Percentiles rank a stretch among this genome's conserved stretches.
phyloP scores from a whole-genome alignment of 2,329 filamentous ascomycete genomes.

The Paraconiothyrium sp. region DNA sequence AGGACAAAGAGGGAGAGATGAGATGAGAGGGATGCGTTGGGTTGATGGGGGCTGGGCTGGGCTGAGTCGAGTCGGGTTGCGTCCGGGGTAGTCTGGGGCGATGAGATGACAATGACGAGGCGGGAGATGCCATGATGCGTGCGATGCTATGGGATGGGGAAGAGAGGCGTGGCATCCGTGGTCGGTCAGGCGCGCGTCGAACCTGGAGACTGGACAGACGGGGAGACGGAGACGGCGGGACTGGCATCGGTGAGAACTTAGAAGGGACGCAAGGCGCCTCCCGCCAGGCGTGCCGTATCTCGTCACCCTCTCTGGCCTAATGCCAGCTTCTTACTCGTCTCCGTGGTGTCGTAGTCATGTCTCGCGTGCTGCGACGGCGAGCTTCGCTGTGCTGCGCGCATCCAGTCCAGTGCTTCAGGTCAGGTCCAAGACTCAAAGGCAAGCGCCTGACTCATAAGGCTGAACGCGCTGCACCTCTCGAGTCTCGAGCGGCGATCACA shows the following conservation, averaged over 20 bases:
- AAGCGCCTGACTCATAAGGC: conserved; percentile 42
- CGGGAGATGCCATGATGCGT: background rate
- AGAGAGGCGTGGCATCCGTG: conserved; percentile 28
- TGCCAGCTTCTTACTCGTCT: background rate
- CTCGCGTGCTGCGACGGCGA: conserved; percentile 15
- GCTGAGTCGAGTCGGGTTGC: background rate
- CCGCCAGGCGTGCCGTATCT: conserved; percentile 7
- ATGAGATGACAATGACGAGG: conserved; percentile 2
- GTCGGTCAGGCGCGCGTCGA: conserved; percentile 14
- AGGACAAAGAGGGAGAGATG: conserved; percentile 3
- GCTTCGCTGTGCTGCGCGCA: too few relatives aligned
- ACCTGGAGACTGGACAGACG: conserved; percentile 12
- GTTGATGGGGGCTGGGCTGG: background rate
- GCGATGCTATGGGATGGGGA: conserved; percentile 12
- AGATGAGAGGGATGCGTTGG: background rate
- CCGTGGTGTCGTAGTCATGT: background rate
- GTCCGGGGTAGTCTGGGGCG: conserved; percentile 6
- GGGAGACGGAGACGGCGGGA: background rate
- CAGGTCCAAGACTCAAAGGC: background rate
- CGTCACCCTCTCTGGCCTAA: background rate
- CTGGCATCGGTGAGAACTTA: background rate
- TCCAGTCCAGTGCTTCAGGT: background rate
- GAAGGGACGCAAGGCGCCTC: conserved; percentile 4
- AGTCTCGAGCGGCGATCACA: conserved; percentile 34
- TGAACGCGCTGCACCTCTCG: conserved; percentile 32